Conservation (phyloP, 1,284 basidiomycete genomes). For the Cutaneotrichosporon spelunceum region DNA sequence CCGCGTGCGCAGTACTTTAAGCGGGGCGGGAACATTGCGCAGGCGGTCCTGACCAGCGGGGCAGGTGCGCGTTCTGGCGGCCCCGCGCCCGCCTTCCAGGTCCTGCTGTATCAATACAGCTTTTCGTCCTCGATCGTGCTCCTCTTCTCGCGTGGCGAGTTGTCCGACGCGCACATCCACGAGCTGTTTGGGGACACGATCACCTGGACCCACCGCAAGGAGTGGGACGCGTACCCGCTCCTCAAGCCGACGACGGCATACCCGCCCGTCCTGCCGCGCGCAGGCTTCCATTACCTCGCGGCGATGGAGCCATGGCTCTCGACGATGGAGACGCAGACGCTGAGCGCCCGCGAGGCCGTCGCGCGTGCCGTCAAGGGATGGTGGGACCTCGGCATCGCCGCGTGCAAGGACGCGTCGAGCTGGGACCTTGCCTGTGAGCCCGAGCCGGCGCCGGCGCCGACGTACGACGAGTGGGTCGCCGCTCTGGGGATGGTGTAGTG, state of each 20-base stretch:
- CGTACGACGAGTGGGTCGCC: background rate
- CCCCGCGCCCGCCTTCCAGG: conserved; percentile 72
- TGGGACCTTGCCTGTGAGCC: conserved; percentile 49
- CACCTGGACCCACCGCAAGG: conserved; percentile 77
- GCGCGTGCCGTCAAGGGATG: conserved; percentile 69
- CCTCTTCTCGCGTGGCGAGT: conserved; percentile 70
- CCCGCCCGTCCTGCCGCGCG: conserved; percentile 70
- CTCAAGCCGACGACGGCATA: conserved; percentile 66
- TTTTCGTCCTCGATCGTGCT: conserved; percentile 68
- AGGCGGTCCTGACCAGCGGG: conserved; percentile 64
- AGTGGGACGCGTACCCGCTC: conserved; percentile 56
- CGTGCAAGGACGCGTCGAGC: conserved; percentile 36
- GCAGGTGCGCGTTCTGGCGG: background rate
- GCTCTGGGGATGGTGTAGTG: background rate
- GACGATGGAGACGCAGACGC: conserved; percentile 83
- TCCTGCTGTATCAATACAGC: conserved; percentile 68
- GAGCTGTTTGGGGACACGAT: conserved; percentile 60
- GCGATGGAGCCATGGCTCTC: conserved; percentile 73
- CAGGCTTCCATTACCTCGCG: conserved; percentile 81
- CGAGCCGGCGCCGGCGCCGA: background rate
- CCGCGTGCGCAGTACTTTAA: conserved; percentile 72
- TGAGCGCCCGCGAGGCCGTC: conserved; percentile 77
- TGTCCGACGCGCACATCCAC: conserved; percentile 68
- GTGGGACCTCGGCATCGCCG: conserved; percentile 52
- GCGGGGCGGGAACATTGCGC: conserved; percentile 59